These are phyloP conservation scores for Cymbopogon flexuosus DNA, from an alignment of 202 grass and related monocot species.

Conservation along the genomic window DNA sequence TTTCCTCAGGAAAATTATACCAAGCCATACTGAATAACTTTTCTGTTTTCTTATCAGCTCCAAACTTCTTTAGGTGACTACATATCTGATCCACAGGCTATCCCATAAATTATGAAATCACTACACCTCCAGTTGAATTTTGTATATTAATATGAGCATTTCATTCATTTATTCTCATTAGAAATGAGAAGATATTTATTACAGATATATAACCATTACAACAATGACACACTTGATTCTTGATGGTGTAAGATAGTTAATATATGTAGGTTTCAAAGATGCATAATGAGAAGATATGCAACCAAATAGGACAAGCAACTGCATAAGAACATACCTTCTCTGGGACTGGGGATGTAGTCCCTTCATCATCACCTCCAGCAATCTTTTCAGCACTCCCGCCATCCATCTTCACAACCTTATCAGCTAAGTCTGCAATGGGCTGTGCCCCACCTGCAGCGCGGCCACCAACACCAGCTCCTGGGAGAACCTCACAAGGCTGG, in stretches of 20 bases:
- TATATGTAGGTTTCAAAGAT: not conserved
- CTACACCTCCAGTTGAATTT: conserved; percentile 5
- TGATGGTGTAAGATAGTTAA: not conserved
- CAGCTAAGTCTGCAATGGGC: conserved; percentile 29
- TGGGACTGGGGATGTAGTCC: conserved; percentile 62
- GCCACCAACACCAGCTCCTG: conserved; percentile 48
- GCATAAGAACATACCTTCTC: conserved; percentile 56
- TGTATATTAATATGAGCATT: not conserved
- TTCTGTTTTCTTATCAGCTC: not conserved
- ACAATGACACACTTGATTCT: not conserved
- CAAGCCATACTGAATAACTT: not conserved
- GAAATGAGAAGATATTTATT: conserved; percentile 1
- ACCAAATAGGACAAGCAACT: conserved; percentile 2
- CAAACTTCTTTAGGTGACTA: conserved; percentile 17
- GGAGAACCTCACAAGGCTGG: conserved; percentile 59
- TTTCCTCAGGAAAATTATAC: conserved; percentile 7
- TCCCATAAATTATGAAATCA: conserved; percentile 5
- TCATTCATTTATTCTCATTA: not conserved
- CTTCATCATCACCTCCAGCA: conserved; percentile 67
- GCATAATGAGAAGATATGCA: not conserved
- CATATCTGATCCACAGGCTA: not conserved
- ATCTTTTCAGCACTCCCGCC: conserved; percentile 78
- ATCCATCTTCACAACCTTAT: conserved; percentile 70
- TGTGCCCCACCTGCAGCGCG: conserved; percentile 33
- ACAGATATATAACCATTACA: conserved; percentile 1